Base-by-base conservation (phyloP, 176 grass and related monocot genomes). In the Poa annua region DNA sequence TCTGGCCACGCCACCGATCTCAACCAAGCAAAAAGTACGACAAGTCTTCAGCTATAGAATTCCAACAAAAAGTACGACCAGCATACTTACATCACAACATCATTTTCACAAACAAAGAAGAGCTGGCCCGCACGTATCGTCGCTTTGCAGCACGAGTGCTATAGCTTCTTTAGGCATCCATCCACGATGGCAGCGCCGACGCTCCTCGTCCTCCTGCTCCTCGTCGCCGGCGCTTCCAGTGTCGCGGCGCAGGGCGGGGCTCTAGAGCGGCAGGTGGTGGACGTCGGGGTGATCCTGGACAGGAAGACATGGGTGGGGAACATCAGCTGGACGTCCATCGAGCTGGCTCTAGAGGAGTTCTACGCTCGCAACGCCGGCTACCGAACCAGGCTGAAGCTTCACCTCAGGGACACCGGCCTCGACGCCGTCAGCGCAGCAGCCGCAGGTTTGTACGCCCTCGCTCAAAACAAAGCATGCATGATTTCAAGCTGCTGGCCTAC, bases 281-380 rank as follows among this genome's bases (percentile, higher is more conserved):
- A 89, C 44, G 91, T 93, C 4, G 91, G 94, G 35, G 91, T 97
- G 84, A 93, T 93, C 75, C 35, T 97, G 81, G 88, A 93, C 54
- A 59, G 53, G 41, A 20, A 11, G 1, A 85, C 91, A 57, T 97
- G 88, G 84, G 16, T 76, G 10, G 91, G 91, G 65, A 89, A 65
- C 69, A 63, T 88, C 4, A 97, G 94, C 84, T 91, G 94, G 94
- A 78, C 64, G 68, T 93, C 74, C 86, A 93, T 97, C 81, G 68
- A 82, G 66, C 6, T 97, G 49, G 94, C 91, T 0, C 8, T 93
- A 17, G 84, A 97, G 1, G 91, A 97, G 29, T 93, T 97, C 86
- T 93, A 97, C 14, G 55, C 42, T 15, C 0, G 22, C 36, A 36
- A 57, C 16, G 64, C 68, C 6, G 4, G 2, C 60, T 81, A 79